A percentile compares a stretch with the other conserved stretches of the same genome.
Evolutionary conservation across 148 eudicot genomes (phyloP).

Genomic region (Cornus florida): DNA sequence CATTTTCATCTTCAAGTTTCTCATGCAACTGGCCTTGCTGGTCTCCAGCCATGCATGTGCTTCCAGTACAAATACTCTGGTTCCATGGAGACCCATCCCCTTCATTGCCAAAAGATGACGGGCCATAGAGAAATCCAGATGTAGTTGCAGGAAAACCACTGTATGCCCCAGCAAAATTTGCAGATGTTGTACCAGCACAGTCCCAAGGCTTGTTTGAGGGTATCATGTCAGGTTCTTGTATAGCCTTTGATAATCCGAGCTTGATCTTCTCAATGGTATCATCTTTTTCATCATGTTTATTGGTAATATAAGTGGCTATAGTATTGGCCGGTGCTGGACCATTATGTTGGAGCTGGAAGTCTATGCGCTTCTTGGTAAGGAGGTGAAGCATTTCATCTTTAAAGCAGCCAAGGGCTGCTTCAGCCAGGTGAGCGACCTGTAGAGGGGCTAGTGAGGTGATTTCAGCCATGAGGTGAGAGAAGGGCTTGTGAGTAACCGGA

Average conservation of each 20-base stretch:
- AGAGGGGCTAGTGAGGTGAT: constrained; percentile 83
- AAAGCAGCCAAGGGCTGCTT: constrained; percentile 95
- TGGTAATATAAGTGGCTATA: constrained; percentile 11
- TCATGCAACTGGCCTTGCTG: constrained; percentile 31
- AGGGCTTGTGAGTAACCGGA: constrained; percentile 96
- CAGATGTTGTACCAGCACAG: constrained; percentile 29
- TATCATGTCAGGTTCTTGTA: constrained; percentile 58
- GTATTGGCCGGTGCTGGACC: constrained; percentile 15
- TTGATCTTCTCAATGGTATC: constrained; percentile 70
- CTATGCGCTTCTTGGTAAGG: constrained; percentile 74
- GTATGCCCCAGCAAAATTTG: constrained; percentile 27
- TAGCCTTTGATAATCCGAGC: constrained; percentile 73
- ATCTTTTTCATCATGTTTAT: constrained; percentile 45
- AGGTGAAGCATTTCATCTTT: constrained; percentile 98
- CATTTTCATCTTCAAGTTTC: constrained; percentile 55
- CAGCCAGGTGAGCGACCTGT: constrained; percentile 86
- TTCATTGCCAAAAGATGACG: constrained; percentile 39
- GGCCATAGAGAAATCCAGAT: constrained; percentile 52
- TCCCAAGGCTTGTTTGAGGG: constrained; percentile 64
- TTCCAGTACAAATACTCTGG: constrained; percentile 58
- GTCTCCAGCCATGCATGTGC: constrained; percentile 52
- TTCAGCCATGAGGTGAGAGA: constrained; percentile 90
- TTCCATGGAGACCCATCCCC: constrained; percentile 77
- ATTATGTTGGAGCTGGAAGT: constrained; percentile 56
- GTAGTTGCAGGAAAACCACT: constrained; percentile 25